Conservation (phyloP, 1,284 basidiomycete species). For the Boletus semigastroideus region DNA sequence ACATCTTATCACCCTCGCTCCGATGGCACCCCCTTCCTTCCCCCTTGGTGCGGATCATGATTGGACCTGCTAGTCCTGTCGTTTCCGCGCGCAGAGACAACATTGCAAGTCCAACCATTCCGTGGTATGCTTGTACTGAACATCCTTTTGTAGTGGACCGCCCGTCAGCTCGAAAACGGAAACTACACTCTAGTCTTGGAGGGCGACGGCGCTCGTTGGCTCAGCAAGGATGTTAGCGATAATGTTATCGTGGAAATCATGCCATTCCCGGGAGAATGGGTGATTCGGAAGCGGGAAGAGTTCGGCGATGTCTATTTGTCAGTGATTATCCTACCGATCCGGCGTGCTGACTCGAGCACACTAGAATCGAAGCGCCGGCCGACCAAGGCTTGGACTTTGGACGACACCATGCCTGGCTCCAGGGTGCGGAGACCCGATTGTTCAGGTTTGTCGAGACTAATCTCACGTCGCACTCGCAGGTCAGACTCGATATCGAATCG, state of each 20-base stretch:
- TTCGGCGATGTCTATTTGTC: not conserved
- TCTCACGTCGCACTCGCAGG: not conserved
- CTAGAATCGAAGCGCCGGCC: not conserved
- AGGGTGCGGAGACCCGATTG: not conserved
- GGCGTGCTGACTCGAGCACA: not conserved
- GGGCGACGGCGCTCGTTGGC: not conserved
- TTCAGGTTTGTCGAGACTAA: not conserved
- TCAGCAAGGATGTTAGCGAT: not conserved
- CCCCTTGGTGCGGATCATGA: no score
- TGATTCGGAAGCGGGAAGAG: not conserved
- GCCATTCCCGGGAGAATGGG: not conserved
- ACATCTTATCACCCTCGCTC: no score
- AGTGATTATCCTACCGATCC: not conserved
- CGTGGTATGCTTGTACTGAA: no score
- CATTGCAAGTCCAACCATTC: not conserved
- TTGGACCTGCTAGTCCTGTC: no score
- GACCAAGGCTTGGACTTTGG: not conserved
- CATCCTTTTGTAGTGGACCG: no score
- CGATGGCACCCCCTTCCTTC: no score
- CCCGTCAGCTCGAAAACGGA: no score
- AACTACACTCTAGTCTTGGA: not conserved
- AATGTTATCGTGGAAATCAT: not conserved
- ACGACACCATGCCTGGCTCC: not conserved
- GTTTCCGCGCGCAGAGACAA: no score
- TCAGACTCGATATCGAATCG: not conserved